Base-by-base conservation (phyloP, 192 early-diverging fungal genomes). In the Podila minutissima region DNA sequence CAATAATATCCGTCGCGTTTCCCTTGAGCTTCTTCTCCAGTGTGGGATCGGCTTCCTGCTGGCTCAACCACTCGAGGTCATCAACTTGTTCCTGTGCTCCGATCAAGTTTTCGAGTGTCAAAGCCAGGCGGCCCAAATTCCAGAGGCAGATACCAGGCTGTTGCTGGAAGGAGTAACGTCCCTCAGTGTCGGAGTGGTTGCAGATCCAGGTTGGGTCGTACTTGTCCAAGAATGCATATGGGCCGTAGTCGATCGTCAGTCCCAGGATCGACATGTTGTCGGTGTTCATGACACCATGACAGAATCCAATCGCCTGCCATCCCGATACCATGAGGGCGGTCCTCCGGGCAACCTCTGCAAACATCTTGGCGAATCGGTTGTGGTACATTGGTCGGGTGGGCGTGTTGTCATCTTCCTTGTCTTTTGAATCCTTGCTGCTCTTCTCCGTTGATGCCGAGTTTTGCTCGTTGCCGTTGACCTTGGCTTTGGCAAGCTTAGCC, bases 281-380 rank as follows among this genome's bases (percentile, higher is more conserved):
- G 0, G 95, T 97, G 82, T 97, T 97, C 93, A 97, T 93, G 3
- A 97, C 95, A 35, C 94, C 92, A 64, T 95, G 91, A 85, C 89
- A 90, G 82, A 95, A 95, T 9, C 93, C 95, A 33, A 91, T 81
- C 1, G 88, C 83, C 82, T 96, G 94, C 95, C 94, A 96, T 24
- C 79, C 84, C 8, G 95, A 94, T 22, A 94, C 88, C 87, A 91
- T 94, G 19, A 74, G 59, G 0, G 94, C 94, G 0, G 95, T 97
- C 22, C 83, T 78, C 19, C 76, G 70, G 4, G 89, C 86, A 2
- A 95, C 86, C 33, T 86, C 71, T 35, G 66, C 58, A 62, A 94
- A 86, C 69, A 95, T 82, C 31, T 48, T 65, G 26, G 85, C 85
- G 71, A 95, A 96, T 49, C 85, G 78, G 62, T 92, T 87, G 7